Conservation (phyloP, 2,329 filamentous ascomycete genomes). For the Phyllosticta citrichinensis region DNA sequence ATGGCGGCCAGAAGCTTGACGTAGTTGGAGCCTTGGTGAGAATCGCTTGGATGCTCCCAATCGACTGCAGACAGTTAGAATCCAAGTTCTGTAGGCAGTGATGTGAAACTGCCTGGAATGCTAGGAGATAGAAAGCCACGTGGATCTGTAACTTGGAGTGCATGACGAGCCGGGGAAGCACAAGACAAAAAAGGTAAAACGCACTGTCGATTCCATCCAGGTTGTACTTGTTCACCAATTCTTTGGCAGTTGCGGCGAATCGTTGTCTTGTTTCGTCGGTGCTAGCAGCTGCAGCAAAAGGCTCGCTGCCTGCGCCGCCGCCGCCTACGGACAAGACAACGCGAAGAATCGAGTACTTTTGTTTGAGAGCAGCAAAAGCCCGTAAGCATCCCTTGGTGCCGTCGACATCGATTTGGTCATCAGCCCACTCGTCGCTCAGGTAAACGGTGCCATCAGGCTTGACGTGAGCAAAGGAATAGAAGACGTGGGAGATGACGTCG, state of each 20-base stretch:
- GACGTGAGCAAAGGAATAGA: conserved; percentile 68
- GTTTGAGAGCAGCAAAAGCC: conserved; percentile 63
- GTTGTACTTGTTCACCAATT: conserved; percentile 59
- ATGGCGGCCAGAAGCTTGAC: conserved; percentile 56
- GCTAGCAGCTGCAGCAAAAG: conserved; percentile 58
- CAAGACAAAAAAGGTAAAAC: conserved; percentile 16
- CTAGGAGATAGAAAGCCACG: background rate
- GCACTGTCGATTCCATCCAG: conserved; percentile 69
- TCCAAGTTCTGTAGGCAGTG: background rate
- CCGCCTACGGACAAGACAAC: conserved; percentile 73
- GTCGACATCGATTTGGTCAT: conserved; percentile 61
- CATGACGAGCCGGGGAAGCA: background rate
- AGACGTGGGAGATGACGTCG: conserved; percentile 68
- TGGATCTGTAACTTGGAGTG: background rate
- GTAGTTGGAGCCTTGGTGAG: conserved; percentile 59
- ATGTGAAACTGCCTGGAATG: background rate
- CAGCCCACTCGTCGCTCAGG: conserved; percentile 73
- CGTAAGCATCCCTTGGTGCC: conserved; percentile 52
- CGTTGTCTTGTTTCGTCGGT: conserved; percentile 52
- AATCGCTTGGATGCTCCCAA: conserved; percentile 65
- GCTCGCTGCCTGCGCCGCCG: conserved; percentile 54
- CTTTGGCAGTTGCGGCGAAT: conserved; percentile 59
- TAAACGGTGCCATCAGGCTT: conserved; percentile 76
- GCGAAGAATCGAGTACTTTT: conserved; percentile 58
- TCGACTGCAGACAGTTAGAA: conserved; percentile 47